A percentile compares a stretch with the other conserved stretches of the same genome.
phyloP scores from a whole-genome alignment of 2,329 filamentous ascomycete species.

The Aspergillus carbonarius region DNA sequence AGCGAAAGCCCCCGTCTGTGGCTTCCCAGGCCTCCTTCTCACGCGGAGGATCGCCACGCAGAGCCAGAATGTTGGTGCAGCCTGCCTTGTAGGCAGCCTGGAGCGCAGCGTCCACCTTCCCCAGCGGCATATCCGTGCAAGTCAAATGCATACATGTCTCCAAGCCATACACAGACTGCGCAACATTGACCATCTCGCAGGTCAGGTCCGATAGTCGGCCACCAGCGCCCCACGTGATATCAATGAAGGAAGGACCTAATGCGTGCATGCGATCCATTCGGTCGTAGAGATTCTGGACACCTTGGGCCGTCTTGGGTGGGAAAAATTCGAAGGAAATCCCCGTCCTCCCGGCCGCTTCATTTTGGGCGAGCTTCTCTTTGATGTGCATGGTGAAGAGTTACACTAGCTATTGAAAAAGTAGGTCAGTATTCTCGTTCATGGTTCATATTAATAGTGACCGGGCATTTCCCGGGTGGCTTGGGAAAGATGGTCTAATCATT shows the following conservation, averaged over 20 bases:
- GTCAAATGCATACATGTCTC: conserved; percentile 99
- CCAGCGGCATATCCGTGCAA: conserved; percentile 94
- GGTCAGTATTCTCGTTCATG: conserved; percentile 1
- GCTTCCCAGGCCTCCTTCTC: conserved; percentile 94
- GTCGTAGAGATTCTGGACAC: conserved; percentile 98
- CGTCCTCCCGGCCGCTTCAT: conserved; percentile 73
- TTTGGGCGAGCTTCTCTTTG: conserved; percentile 81
- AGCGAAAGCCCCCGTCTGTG: conserved; percentile 81
- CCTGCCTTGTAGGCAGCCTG: conserved; percentile 87
- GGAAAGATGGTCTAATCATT: neutral
- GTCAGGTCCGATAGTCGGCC: conserved; percentile 88
- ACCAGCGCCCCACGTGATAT: conserved; percentile 97
- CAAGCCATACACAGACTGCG: conserved; percentile 90
- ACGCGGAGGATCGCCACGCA: conserved; percentile 88
- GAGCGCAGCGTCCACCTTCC: conserved; percentile 86
- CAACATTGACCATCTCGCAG: conserved; percentile 95
- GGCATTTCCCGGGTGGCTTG: neutral
- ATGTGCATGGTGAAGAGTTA: conserved; percentile 75
- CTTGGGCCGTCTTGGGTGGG: conserved; percentile 83
- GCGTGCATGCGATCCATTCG: conserved; percentile 99
- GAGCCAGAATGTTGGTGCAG: conserved; percentile 94
- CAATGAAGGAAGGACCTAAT: conserved; percentile 91
- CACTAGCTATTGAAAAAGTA: conserved; percentile 6
- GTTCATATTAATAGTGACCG: neutral
- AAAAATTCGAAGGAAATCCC: conserved; percentile 99